Base-by-base conservation (phyloP, 2,329 filamentous ascomycete genomes). In the Monascus ruber region DNA sequence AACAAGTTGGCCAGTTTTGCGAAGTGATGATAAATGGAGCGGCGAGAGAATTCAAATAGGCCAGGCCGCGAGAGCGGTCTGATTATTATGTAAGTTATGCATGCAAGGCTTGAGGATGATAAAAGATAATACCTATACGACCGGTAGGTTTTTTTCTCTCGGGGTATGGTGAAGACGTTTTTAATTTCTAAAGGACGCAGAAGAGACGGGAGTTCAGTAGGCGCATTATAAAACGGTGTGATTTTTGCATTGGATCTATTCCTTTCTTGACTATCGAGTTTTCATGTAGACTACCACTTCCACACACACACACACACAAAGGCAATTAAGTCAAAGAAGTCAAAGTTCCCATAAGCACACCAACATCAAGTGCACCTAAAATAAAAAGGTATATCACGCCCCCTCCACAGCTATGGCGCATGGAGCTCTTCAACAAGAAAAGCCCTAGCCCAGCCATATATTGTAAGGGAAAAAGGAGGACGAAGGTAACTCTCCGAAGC, bases 41-140 rank as follows among this genome's bases (percentile, higher is more conserved):
- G 79, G 79, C 2, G 83, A 94, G 66, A 94, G 94, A 52, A 78
- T 96, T 47, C 91, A 98, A 65, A 73, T 93, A 47, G 91, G 91
- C 9, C 74, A 79, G 47, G 87, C 91, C 37, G 86, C 81, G 28
- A 70, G 73, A 42, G 70, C 17, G 17, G 17, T 68, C 40, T 73
- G 41, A 46, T 26, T 40, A 36, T 37, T 34, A n/a, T n/a, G n/a
- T 9, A 33, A 26, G 24, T 32, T 28, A 25, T 24, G 33, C 26
- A 41, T 31, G 24, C 10, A 17, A 17, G 24, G 26, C 7, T 8
- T 24, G 27, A 35, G 4, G 36, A 9, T 9, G 5, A 29, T 29
- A 8, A 10, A 17, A 17, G 17, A 17, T 17, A 17, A 17, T 17
- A 17, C 3, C 17, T 17, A 3, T 17, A 17, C 17, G 2, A 17